Base-by-base conservation (phyloP, 2,329 filamentous ascomycete species). In the Paramyrothecium sp. region DNA sequence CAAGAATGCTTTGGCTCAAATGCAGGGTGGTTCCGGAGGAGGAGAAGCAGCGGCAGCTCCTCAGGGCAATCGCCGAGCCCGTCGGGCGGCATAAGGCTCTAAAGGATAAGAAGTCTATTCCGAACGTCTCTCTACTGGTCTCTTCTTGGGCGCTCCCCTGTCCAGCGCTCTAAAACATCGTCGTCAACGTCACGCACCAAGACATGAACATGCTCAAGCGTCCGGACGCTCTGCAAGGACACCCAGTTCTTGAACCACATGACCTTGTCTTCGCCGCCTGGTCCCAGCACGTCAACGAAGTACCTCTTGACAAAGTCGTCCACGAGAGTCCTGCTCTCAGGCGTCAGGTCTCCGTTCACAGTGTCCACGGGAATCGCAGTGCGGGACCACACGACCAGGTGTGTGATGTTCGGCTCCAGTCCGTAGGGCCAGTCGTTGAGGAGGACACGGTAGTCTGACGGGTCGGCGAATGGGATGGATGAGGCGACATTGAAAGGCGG, bases 161-260 rank as follows among this genome's bases (percentile, higher is more conserved):
- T 81, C 83, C 85, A 87, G 61, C 78, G 75, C 61, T 81, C 72
- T 58, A 88, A 60, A 57, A 81, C 69, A 26, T 79, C 79, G 30
- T 80, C 75, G 51, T 78, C 78, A 22, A 79, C 83, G 64, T 83
- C 78, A 55, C 75, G 81, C 53, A 89, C 83, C 66, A 89, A 69
- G 34, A 98, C 86, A 73, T 98, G 94, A 67, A 97, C 88, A 71
- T 97, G 94, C 76, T 97, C 93, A 51, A 97, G 79, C 3, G 90
- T 84, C 65, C 93, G 86, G 47, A 97, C 89, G 65, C 91, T 96
- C 78, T 97, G 96, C 69, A 97, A 76, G 23, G 87, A 86, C 58
- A 86, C 87, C 92, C 92, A 97, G 66, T 97, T 97, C 81, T 94
- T 96, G 76, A 97, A 97, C 92, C 92, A 98, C 59, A 92, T 71